These are phyloP conservation scores for Pinus tabuliformis DNA, from an alignment of 75 land plant species.

Conservation along the genomic window DNA sequence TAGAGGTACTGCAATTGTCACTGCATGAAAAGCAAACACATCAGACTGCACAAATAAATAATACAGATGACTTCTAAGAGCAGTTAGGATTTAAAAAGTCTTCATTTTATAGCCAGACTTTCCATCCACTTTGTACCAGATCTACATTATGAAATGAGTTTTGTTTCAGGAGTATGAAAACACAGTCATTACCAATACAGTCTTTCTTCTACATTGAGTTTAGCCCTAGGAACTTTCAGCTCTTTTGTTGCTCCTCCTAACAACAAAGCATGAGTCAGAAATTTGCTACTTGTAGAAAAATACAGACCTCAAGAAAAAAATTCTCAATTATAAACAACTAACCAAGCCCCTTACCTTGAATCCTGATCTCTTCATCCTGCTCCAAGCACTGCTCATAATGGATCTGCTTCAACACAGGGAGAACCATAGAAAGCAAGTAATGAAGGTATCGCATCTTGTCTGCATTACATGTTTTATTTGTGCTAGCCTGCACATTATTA, in stretches of 20 bases:
- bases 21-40: constrained; percentile 31
- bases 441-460: constrained; percentile 18
- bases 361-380: constrained; percentile 45
- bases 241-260: constrained; percentile 18
- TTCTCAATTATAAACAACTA: neutral
- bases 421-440: constrained; percentile 42
- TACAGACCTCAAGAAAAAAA: neutral
- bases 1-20: constrained; percentile 81
- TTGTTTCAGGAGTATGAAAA: neutral
- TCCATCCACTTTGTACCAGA: neutral
- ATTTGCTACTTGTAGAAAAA: neutral
- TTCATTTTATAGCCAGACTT: neutral
- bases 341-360: constrained; percentile 27
- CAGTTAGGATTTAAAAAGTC: neutral
- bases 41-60: neutral
- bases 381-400: constrained; percentile 61
- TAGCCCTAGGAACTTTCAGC: constrained; percentile 18
- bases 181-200: constrained; percentile 42
- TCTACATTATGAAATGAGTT: neutral
- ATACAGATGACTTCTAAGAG: neutral
- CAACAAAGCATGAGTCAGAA: neutral
- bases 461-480: constrained; percentile 2
- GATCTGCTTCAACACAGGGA: constrained; percentile 52
- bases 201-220: constrained; percentile 32
- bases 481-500: constrained; percentile 5